Base-by-base conservation (phyloP, 257 asterid species). In the Solanum stenotomum region DNA sequence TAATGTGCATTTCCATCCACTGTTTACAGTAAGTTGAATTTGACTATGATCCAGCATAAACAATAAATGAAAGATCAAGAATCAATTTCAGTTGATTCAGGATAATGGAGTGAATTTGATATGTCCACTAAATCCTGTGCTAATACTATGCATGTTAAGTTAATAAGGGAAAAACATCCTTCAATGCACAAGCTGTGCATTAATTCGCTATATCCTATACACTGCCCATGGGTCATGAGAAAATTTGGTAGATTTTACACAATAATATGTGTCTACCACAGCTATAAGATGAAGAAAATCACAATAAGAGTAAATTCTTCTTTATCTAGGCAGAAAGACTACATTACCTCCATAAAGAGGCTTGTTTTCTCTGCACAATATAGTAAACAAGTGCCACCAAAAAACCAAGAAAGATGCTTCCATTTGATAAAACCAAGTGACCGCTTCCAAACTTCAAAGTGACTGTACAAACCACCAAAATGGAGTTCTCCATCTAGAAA, bases 391-490 rank as follows among this genome's bases (percentile, higher is more conserved):
- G 83, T 92, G 94, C 46, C 75, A 94, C 74, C 83, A 95, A 83
- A 86, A 91, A 90, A 70, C 92, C 93, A 86, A 95, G 86, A 61
- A 94, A 88, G 85, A 95, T 61, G 83, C 93, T 96, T 89, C 96
- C 94, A 89, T 90, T 96, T 78, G 97, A 94, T 86, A 97, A 29
- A 38, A 87, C 90, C 63, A 95, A 75, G 77, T 68, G 90, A 87
- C 81, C 59, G 83, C 86, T 92, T 76, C 98, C 95, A 13, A 96
- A 87, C 93, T 94, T 96, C 89, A 94, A 89, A 74, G 90, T 93
- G 88, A 94, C 33, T 72, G 91, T 91, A 44, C 92, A 96, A 94
- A 95, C 98, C 97, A 96, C 95, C 93, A 90, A 74, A 90, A 88
- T 88, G 93, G 95, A 91, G 85, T 94, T 88, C 70, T 90, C 84